Percentiles rank a stretch among this genome's conserved stretches.
These are phyloP conservation scores for Zygotorulaspora danielsina DNA, from an alignment of 805 yeast genomes.

Conservation along the genomic window DNA sequence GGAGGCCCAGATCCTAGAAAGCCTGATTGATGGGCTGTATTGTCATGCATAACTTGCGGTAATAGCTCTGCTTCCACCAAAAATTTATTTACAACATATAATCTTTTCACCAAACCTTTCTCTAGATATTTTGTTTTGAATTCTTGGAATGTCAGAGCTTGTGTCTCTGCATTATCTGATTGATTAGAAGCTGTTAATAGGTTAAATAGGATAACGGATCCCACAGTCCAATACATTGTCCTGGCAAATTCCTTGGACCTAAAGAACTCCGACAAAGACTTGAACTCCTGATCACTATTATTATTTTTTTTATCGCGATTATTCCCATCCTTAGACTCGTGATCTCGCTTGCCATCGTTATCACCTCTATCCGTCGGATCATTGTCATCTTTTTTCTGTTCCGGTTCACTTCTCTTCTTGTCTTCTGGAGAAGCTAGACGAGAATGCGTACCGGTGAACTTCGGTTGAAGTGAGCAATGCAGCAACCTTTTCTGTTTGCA, in stretches of 20 bases:
- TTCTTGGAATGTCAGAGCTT: constrained; percentile 64
- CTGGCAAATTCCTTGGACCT: constrained; percentile 42
- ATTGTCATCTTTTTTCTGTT: constrained; percentile 2
- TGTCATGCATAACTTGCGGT: constrained; percentile 37
- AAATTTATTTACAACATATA: constrained; percentile 68
- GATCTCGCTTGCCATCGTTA: constrained; percentile 7
- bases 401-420: neutral
- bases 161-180: constrained; percentile 24
- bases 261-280: constrained; percentile 37
- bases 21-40: constrained; percentile 13
- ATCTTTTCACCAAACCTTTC: constrained; percentile 68
- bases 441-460: neutral
- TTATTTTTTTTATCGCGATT: constrained; percentile 12
- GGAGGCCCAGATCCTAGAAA: constrained; percentile 30
- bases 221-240: constrained; percentile 38
- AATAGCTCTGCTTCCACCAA: constrained; percentile 65
- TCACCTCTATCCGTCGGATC: constrained; percentile 5
- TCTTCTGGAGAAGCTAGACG: neutral
- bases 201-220: constrained; percentile 38
- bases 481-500: neutral
- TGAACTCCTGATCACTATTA: constrained; percentile 24
- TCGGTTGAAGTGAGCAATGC: neutral
- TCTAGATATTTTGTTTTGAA: constrained; percentile 76
- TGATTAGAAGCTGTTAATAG: constrained; percentile 21
- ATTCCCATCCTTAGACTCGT: constrained; percentile 6